Base-by-base conservation (phyloP, 306 rosid species). In the Acacia confusa region DNA sequence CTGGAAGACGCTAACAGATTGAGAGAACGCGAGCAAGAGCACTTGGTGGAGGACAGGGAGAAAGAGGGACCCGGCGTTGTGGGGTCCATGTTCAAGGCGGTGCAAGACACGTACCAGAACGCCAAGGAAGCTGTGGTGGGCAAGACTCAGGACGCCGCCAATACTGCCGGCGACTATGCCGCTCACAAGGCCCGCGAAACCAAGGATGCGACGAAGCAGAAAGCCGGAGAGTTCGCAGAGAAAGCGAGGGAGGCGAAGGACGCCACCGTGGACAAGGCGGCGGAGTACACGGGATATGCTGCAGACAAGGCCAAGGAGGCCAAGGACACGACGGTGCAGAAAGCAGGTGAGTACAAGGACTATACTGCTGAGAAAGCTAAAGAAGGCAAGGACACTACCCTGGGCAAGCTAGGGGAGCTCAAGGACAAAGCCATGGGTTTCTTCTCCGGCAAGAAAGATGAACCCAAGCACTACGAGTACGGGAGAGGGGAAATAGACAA, bases 101-200 rank as follows among this genome's bases (percentile, higher is more conserved):
- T 89, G 25, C 87, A 90, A 0, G 90, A 74, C 72, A 90, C 91
- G 0, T 81, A 73, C n/a, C 92, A 88, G 71, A 90, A 85, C 32
- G 97, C 95, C 0, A 92, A 89, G 76, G 97, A 85, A 44, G 91
- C 90, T 5, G 88, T 93, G 45, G 92, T 89, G 45, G 99, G 95
- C 0, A 91, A 90, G 68, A 74, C 82, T 67, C 85, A 82, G 0
- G 84, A 82, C 1, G 58, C 76, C 25, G 17, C 50, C 20, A 16
- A 11, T 1, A 53, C 68, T 47, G 57, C 19, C 74, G 84, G 78
- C 0, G 89, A 87, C 34, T 77, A 44, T 45, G 68, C 87, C 0
- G 52, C 72, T 3, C 75, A 84, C 14, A 81, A 74, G 48, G 86
- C 76, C 1, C 43, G 19, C 27, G 83, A 84, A 17, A 34, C 89